Percentiles rank a stretch among this genome's conserved stretches.
These are phyloP conservation scores for Tetrahymena thermophila DNA, from an alignment of 73 alveolate species.

Conservation along the genomic window DNA sequence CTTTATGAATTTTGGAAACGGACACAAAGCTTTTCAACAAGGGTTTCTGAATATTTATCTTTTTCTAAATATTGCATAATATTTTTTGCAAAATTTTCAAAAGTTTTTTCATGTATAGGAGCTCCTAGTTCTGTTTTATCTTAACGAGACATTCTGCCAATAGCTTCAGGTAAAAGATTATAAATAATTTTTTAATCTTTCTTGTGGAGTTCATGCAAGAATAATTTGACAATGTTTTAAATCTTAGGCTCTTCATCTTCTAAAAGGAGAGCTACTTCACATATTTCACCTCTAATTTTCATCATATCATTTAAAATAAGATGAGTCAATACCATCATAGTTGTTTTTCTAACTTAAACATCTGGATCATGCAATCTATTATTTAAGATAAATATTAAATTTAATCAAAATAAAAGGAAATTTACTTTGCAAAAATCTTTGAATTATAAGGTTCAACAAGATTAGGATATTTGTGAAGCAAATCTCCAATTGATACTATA, in stretches of 20 bases:
- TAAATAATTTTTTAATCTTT: conserved; percentile 24
- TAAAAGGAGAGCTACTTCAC: conserved; percentile 14
- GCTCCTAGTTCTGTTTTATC: neutral
- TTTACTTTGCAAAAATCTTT: neutral
- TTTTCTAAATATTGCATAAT: neutral
- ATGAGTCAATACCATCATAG: conserved; percentile 31
- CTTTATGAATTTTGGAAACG: neutral
- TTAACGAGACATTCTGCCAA: neutral
- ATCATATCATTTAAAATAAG: conserved; percentile 37
- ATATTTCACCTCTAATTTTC: conserved; percentile 10
- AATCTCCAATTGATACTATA: conserved; percentile 22
- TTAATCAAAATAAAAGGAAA: neutral
- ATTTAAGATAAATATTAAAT: neutral
- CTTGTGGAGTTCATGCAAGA: conserved; percentile 21
- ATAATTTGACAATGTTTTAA: conserved; percentile 9
- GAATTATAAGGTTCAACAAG: neutral
- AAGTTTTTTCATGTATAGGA: neutral
- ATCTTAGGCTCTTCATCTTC: conserved; percentile 27
- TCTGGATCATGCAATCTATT: conserved; percentile 4
- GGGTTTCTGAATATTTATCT: neutral
- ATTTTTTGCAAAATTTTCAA: neutral
- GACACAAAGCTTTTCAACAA: neutral
- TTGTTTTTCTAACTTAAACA: conserved; percentile 20
- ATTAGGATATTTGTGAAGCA: conserved; percentile 30
- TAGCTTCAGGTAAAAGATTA: conserved; percentile 24